Conservation (phyloP, 192 early-diverging fungal species). For the Gorgonomyces haynaldii region DNA sequence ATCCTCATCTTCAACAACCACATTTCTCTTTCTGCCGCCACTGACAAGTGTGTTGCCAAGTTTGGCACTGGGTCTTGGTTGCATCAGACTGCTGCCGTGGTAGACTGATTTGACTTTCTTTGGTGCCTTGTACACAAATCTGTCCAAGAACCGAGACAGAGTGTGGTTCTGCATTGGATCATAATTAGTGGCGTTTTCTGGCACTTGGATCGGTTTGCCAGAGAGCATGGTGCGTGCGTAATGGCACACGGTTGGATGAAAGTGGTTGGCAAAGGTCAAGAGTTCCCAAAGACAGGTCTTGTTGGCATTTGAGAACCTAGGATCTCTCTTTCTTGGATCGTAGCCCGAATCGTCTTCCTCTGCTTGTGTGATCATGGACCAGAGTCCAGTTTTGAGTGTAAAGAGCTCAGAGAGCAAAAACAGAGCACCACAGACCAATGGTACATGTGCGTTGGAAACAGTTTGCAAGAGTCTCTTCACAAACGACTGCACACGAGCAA, state of each 20-base stretch:
- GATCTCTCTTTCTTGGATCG: constrained; percentile 79
- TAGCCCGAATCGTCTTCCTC: constrained; percentile 69
- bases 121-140: constrained; percentile 91
- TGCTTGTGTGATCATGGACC: constrained; percentile 47
- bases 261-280: constrained; percentile 67
- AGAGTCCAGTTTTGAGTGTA: constrained; percentile 41
- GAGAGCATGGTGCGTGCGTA: constrained; percentile 65
- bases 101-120: constrained; percentile 53
- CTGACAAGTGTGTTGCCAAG: constrained; percentile 30
- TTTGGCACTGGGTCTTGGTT: constrained; percentile 29
- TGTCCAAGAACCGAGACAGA: constrained; percentile 83
- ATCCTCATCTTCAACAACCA: constrained; percentile 56
- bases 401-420: constrained; percentile 68
- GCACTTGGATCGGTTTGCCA: constrained; percentile 50
- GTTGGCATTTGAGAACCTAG: constrained; percentile 70
- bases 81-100: constrained; percentile 54
- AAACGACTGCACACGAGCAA: constrained; percentile 66
- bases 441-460: constrained; percentile 47
- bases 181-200: constrained; percentile 51
- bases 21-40: constrained; percentile 44
- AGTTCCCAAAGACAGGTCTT: constrained; percentile 86
- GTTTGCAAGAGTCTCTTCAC: constrained; percentile 81
- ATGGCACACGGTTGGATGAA: constrained; percentile 82
- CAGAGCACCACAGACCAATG: constrained; percentile 77
- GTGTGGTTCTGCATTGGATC: constrained; percentile 82